A percentile compares a stretch with the other conserved stretches of the same genome.
These are phyloP conservation scores for Coniferiporia weirii DNA, from an alignment of 1,284 basidiomycete genomes.

Conservation along the genomic window DNA sequence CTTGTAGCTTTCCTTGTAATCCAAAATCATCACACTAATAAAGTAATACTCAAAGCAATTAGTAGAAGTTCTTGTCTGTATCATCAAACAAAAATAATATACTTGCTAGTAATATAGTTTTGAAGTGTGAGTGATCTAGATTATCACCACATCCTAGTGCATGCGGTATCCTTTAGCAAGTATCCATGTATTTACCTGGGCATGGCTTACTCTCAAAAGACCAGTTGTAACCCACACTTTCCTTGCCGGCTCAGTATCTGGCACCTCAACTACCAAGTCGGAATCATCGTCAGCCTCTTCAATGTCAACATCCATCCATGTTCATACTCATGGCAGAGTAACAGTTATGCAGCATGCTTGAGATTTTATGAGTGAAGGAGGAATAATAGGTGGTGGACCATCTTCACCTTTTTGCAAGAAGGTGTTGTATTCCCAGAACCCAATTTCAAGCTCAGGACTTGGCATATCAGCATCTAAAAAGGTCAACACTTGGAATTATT, in stretches of 20 bases:
- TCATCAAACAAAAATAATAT: too few relatives aligned
- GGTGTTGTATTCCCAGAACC: constrained; percentile 7
- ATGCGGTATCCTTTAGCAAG: too few relatives aligned
- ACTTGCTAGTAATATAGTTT: too few relatives aligned
- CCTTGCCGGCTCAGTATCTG: background rate
- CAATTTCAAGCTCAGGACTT: constrained; percentile 11
- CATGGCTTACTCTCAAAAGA: background rate
- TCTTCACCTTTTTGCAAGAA: background rate
- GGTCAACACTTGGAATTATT: background rate
- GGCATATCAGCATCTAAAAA: background rate
- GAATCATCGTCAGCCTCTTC: too few relatives aligned
- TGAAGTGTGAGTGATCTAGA: background rate
- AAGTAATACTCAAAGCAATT: too few relatives aligned
- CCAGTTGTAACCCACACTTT: constrained; percentile 8
- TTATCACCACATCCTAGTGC: background rate
- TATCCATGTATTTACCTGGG: background rate
- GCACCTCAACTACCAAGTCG: too few relatives aligned
- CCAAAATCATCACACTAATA: too few relatives aligned
- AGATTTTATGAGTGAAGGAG: background rate
- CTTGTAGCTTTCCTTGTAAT: too few relatives aligned
- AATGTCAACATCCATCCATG: too few relatives aligned
- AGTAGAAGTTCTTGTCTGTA: too few relatives aligned
- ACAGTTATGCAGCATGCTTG: constrained; percentile 1
- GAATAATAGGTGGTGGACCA: background rate
- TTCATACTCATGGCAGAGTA: background rate